A percentile compares a stretch with the other conserved stretches of the same genome.
Conservation (phyloP, 2,329 filamentous ascomycete genomes). For the Fusarium liriodendri region DNA sequence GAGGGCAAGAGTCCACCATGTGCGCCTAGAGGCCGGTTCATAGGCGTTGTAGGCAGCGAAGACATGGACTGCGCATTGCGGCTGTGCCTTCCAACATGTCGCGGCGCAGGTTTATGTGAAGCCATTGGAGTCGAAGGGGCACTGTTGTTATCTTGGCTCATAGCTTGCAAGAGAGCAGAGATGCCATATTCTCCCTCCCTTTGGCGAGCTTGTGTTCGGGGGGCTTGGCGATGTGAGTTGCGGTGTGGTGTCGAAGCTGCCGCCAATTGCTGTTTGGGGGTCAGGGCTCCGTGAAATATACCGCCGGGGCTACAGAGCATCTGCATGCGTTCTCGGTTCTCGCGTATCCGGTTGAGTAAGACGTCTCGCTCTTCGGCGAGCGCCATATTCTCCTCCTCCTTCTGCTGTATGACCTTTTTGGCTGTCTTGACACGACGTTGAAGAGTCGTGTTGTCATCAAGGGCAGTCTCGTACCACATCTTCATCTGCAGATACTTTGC, state of each 20-base stretch:
- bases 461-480: conserved; percentile 72
- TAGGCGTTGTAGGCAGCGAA: conserved; percentile 83
- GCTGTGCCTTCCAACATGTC: conserved; percentile 71
- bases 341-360: conserved; percentile 84
- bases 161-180: conserved; percentile 82
- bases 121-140: conserved; percentile 76
- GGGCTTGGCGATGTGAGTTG: conserved; percentile 64
- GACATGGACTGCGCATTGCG: conserved; percentile 86
- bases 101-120: conserved; percentile 57
- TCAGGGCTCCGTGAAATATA: conserved; percentile 71
- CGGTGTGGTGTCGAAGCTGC: conserved; percentile 57
- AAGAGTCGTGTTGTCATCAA: conserved; percentile 73
- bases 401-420: conserved; percentile 81
- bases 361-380: conserved; percentile 82
- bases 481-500: conserved; percentile 72
- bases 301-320: conserved; percentile 80
- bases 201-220: conserved; percentile 56
- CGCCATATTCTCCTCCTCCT: conserved; percentile 77
- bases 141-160: conserved; percentile 78
- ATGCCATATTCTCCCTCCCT: conserved; percentile 72
- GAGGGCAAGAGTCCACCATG: conserved; percentile 70
- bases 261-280: conserved; percentile 61
- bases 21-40: conserved; percentile 61
- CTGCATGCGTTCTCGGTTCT: conserved; percentile 89
- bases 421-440: conserved; percentile 76